Base-by-base conservation (phyloP, 306 rosid genomes). In the Medicago ruthenica region DNA sequence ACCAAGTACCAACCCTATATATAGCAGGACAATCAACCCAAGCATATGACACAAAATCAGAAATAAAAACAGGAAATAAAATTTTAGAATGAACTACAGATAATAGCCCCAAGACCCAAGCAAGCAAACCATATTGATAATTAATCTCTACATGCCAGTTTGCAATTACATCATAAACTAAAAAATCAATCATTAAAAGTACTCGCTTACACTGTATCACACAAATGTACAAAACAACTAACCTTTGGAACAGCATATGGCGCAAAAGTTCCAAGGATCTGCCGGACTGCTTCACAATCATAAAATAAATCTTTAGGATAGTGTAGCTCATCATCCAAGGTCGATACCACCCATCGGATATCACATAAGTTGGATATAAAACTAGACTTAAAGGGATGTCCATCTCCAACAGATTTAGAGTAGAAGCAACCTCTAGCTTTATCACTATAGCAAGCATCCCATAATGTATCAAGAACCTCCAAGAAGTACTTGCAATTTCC, bases 231-330 rank as follows among this genome's bases (percentile, higher is more conserved):
- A 20, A 48, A 65, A 31, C 78, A 64, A 68, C 92, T 67, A 85
- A 94, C 98, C 98, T 92, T 94, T n/a, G 96, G 97, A 78, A 88
- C 82, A 78, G 90, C 93, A 86, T 79, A 92, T 24, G 97, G 93
- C 9, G 93, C 98, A 82, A 75, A 88, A 67, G 67, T 79, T 70
- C 98, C 98, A 11, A 94, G 83, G 83, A 90, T 51, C 44, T 76
- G 83, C 64, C 87, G 92, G 67, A 94, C 96, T 61, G 85, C 84
- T 81, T 92, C 96, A 85, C 95, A 86, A 76, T 92, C 90, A 22
- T 86, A 75, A 83, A 77, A 94, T 70, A 92, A 73, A 88, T 94
- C 91, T 83, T 77, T 87, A 34, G 98, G 93, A 81, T 83, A 85
- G 87, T 94, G 96, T 79, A 90, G 89, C 81, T 81, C 84, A 71